Conservation (phyloP, 2,329 filamentous ascomycete species). For the Aspergillus tanneri region DNA sequence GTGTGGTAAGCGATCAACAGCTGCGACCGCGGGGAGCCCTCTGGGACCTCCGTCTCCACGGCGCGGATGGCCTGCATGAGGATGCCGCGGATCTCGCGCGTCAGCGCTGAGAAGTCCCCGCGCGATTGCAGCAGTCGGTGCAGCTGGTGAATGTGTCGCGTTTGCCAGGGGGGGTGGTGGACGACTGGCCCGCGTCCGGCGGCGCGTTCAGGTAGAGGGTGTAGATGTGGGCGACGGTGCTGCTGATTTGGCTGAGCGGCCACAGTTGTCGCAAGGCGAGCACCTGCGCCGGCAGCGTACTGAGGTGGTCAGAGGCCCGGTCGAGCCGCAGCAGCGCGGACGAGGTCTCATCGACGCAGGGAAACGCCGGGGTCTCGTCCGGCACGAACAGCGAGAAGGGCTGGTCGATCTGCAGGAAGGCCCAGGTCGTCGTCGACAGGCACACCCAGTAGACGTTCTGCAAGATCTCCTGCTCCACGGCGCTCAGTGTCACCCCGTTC, state of each 20-base stretch:
- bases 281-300: constrained; percentile 7
- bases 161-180: constrained; percentile 1
- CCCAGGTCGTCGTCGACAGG: constrained; percentile 42
- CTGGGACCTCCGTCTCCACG: background rate
- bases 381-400: constrained; percentile 20
- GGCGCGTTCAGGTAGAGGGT: constrained; percentile 4
- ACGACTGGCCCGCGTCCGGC: background rate
- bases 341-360: constrained; percentile 19
- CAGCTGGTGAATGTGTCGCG: constrained; percentile 9
- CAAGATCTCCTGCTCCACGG: constrained; percentile 43
- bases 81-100: constrained; percentile 1
- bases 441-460: constrained; percentile 45
- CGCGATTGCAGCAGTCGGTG: constrained; percentile 7
- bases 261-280: constrained; percentile 6
- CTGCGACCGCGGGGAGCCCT: background rate
- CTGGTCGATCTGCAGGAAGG: constrained; percentile 37
- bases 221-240: constrained; percentile 7
- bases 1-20: constrained; percentile 7
- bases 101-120: constrained; percentile 1
- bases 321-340: constrained; percentile 21
- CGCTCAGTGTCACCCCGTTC: constrained; percentile 44
- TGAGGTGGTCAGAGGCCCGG: constrained; percentile 18
- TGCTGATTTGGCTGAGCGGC: constrained; percentile 10
- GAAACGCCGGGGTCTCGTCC: constrained; percentile 16
- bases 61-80: constrained; percentile 7